Evolutionary conservation across 1,284 basidiomycete genomes (phyloP).

Genomic region (Laetiporus sulphureus): DNA sequence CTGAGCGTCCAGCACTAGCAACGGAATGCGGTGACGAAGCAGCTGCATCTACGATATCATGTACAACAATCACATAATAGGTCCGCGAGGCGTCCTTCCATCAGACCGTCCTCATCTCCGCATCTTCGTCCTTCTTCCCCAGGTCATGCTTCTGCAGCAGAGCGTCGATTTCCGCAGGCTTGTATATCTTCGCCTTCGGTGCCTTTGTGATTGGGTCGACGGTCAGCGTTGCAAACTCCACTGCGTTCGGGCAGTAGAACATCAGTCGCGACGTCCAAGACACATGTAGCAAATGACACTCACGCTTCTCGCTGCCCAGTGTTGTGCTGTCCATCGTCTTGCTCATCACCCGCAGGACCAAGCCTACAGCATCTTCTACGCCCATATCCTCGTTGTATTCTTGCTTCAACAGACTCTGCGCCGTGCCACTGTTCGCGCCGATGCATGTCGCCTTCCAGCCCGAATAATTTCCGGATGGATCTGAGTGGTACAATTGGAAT

Average conservation of each 20-base stretch:
- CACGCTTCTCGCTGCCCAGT: slow-evolving; percentile 90
- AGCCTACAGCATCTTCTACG: slow-evolving; percentile 85
- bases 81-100: slow-evolving; percentile 15
- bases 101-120: slow-evolving; percentile 53
- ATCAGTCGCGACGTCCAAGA: slow-evolving; percentile 1
- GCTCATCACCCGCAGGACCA: slow-evolving; percentile 94
- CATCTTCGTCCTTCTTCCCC: slow-evolving; percentile 80
- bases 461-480: slow-evolving; percentile 97
- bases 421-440: slow-evolving; percentile 94
- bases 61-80: slow-evolving; percentile 5
- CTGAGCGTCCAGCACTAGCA: too few relatives aligned
- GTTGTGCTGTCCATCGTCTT: slow-evolving; percentile 99
- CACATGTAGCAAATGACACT: slow-evolving; percentile 33
- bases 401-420: slow-evolving; percentile 92
- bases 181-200: slow-evolving; percentile 91
- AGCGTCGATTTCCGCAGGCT: slow-evolving; percentile 86
- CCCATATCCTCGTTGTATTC: slow-evolving; percentile 96
- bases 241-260: slow-evolving; percentile 34
- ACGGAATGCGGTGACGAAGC: too few relatives aligned
- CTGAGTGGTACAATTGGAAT: slow-evolving; percentile 98
- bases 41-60: too few relatives aligned
- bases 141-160: slow-evolving; percentile 81
- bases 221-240: slow-evolving; percentile 94
- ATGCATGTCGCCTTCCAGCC: slow-evolving; percentile 99
- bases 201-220: slow-evolving; percentile 73